Evolutionary conservation across 768 basidiomycete species (phyloP).

Genomic region (Tremella fuciformis): DNA sequence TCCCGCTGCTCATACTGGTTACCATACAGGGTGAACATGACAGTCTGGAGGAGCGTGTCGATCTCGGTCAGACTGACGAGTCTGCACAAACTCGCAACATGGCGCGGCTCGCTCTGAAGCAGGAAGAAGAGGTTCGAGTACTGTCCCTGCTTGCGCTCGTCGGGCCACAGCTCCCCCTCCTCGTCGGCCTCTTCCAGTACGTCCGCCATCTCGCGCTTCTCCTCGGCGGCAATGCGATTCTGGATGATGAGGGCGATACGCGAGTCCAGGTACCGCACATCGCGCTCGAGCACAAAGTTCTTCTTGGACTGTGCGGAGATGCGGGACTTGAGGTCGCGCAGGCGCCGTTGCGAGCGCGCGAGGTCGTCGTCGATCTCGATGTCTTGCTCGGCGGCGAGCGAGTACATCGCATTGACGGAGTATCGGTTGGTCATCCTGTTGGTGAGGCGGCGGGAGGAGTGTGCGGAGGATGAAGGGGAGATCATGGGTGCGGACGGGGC

Average conservation of each 20-base stretch:
- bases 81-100: slow-evolving; percentile 92
- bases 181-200: slow-evolving; percentile 95
- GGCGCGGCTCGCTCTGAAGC: slow-evolving; percentile 93
- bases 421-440: slow-evolving; percentile 95
- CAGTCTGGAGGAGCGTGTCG: slow-evolving; percentile 96
- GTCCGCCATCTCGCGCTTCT: slow-evolving; percentile 93
- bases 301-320: slow-evolving; percentile 99
- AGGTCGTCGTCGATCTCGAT: slow-evolving; percentile 96
- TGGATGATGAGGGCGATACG: slow-evolving; percentile 96
- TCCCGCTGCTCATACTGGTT: slow-evolving; percentile 98
- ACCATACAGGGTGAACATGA: slow-evolving; percentile 99
- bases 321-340: slow-evolving; percentile 90
- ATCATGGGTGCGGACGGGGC: slow-evolving; percentile 10
- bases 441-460: slow-evolving; percentile 34
- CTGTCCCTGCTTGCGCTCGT: slow-evolving; percentile 83
- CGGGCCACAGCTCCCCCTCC: slow-evolving; percentile 73
- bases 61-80: slow-evolving; percentile 95
- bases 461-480: slow-evolving; percentile 17
- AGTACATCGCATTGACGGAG: slow-evolving; percentile 90
- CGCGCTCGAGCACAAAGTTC: slow-evolving; percentile 98
- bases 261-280: slow-evolving; percentile 96
- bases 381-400: slow-evolving; percentile 98
- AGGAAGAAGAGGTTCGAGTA: slow-evolving; percentile 99
- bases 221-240: slow-evolving; percentile 95
- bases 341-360: slow-evolving; percentile 94